A percentile compares a stretch with the other conserved stretches of the same genome.
Evolutionary conservation across 2,329 filamentous ascomycete species (phyloP).

Genomic region (Penicillium hordei): DNA sequence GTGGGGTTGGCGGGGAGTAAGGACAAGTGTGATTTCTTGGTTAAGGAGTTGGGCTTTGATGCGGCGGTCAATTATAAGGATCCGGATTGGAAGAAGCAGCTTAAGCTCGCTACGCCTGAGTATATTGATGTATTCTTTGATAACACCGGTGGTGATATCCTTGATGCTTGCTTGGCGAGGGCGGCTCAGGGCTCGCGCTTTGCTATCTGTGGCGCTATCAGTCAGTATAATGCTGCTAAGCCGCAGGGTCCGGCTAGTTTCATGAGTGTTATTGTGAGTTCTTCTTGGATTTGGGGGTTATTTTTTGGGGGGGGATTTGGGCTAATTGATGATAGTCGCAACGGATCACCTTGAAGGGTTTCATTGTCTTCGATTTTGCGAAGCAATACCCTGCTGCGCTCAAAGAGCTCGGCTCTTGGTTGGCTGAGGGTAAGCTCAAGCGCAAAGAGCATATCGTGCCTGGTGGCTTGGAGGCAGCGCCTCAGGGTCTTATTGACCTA

Average conservation of each 20-base stretch:
- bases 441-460: slow-evolving; percentile 68
- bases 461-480: slow-evolving; percentile 65
- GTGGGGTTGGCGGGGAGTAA: slow-evolving; percentile 65
- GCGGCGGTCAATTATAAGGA: slow-evolving; percentile 69
- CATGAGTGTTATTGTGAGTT: slow-evolving; percentile 42
- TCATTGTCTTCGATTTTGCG: slow-evolving; percentile 69
- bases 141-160: slow-evolving; percentile 70
- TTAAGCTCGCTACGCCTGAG: slow-evolving; percentile 59
- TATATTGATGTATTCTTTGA: slow-evolving; percentile 72
- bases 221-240: slow-evolving; percentile 63
- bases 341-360: slow-evolving; percentile 61
- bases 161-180: slow-evolving; percentile 64
- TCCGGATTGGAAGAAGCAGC: slow-evolving; percentile 58
- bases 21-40: slow-evolving; percentile 67
- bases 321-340: slow-evolving; percentile 33
- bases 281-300: not conserved
- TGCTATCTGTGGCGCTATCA: slow-evolving; percentile 70
- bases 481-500: slow-evolving; percentile 62
- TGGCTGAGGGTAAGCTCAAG: slow-evolving; percentile 71
- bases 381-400: slow-evolving; percentile 59
- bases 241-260: slow-evolving; percentile 57
- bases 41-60: slow-evolving; percentile 65
- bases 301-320: not conserved
- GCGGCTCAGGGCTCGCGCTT: slow-evolving; percentile 65
- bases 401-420: slow-evolving; percentile 64